Base-by-base conservation (phyloP, 75 land plant genomes). In the Picea glauca region DNA sequence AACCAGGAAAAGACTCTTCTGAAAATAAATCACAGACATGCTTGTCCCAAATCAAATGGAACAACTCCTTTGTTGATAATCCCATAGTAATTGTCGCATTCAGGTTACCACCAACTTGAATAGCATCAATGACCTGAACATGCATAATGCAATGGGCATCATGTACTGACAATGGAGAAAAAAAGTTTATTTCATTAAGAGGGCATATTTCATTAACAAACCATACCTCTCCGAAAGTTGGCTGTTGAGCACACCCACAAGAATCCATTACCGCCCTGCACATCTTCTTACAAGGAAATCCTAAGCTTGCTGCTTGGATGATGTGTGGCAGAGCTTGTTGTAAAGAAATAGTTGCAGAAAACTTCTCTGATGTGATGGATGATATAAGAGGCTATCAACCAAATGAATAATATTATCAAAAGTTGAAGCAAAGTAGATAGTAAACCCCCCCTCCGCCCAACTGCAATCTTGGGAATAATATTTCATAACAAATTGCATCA, bases 231-330 rank as follows among this genome's bases (percentile, higher is more conserved):
- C 85, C 85, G 64, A 84, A 84, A 58, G 85, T 84, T 6, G 78
- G 62, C 17, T 77, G 62, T 35, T 72, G 85, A 54, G 79, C 74
- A 77, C 85, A 84, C 11, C 84, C 84, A 72, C 84, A 84, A 68
- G 80, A 76, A 35, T 78, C 58, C 26, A 79, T 82, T 20, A 84
- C 72, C 14, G 80, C 76, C 31, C 77, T 66, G 62, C 85, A 84
- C 85, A 84, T 84, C 80, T 59, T 74, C 85, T 32, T 83, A 63
- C 85, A 84, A 23, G 85, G 85, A 76, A 84, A 77, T 62, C 84
- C 85, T 62, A 84, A 50, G 57, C 85, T 82, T 9, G 84, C 80
- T 58, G 85, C 85, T 50, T 84, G 75, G 64, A 84, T 50, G 35
- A 84, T 77, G 12, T 68, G 79, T 7, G 76, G 80, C 43, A 84